Percentiles rank a stretch among this genome's conserved stretches.
Conservation (phyloP, 192 early-diverging fungal genomes). For the Backusella liffmaniae region DNA sequence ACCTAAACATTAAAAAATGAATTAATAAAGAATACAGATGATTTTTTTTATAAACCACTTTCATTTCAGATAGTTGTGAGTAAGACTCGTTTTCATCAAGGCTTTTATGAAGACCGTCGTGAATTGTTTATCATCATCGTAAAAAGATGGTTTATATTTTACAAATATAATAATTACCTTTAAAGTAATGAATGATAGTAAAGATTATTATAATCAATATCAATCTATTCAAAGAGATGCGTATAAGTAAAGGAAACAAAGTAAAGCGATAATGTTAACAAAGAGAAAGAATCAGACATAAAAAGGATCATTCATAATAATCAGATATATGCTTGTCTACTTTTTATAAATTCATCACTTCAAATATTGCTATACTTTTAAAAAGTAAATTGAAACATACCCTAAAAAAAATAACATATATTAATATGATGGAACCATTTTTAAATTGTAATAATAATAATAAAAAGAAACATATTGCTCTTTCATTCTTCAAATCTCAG, state of each 20-base stretch:
- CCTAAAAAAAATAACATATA: not conserved
- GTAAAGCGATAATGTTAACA: not conserved
- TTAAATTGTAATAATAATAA: not conserved
- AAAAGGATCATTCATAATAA: slow-evolving; percentile 40
- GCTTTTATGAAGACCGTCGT: slow-evolving; percentile 33
- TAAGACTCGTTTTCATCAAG: slow-evolving; percentile 19
- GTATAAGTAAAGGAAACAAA: slow-evolving; percentile 2
- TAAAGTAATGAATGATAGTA: too few species aligned
- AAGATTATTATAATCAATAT: not conserved
- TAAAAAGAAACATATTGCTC: not conserved
- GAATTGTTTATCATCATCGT: slow-evolving; percentile 28
- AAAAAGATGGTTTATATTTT: not conserved
- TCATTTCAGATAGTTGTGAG: slow-evolving; percentile 10
- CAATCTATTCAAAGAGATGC: not conserved
- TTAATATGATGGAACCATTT: not conserved
- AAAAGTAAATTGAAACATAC: not conserved
- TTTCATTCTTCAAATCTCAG: slow-evolving; percentile 36
- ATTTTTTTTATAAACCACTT: not conserved
- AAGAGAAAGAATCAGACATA: slow-evolving; percentile 35
- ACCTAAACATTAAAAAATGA: not conserved
- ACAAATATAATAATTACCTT: not conserved
- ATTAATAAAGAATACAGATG: not conserved
- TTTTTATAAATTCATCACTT: slow-evolving; percentile 49
- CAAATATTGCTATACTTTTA: not conserved
- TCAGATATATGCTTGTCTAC: slow-evolving; percentile 67